Conservation (phyloP, 1,284 basidiomycete genomes). For the Gyrodon tennesseensis region DNA sequence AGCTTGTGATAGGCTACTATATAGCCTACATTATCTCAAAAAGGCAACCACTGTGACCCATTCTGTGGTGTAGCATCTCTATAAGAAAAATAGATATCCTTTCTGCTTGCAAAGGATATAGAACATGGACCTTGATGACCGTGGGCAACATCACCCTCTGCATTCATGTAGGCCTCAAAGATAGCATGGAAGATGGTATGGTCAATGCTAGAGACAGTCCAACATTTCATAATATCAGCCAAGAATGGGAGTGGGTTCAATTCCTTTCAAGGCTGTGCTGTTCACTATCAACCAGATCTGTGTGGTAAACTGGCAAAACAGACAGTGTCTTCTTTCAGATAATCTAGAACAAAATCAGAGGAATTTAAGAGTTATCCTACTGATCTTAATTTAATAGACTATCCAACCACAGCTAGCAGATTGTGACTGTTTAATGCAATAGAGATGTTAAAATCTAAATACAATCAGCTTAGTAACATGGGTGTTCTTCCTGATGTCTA, state of each 20-base stretch:
- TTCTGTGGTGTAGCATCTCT: not conserved
- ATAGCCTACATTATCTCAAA: constrained; percentile 17
- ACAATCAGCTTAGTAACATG: no score
- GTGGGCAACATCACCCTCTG: accelerated
- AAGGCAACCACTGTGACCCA: constrained; percentile 5
- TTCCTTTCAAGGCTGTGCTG: constrained; percentile 8
- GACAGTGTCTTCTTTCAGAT: no score
- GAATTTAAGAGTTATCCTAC: no score
- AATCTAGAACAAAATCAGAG: no score
- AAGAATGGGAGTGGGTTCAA: constrained; percentile 2
- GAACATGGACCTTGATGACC: constrained; percentile 5
- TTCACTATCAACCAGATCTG: constrained; percentile 26
- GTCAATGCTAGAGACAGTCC: constrained; percentile 16
- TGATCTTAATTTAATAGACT: no score
- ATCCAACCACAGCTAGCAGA: no score
- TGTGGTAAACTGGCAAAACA: constrained; percentile 19
- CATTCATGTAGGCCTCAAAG: constrained; percentile 21
- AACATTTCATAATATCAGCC: constrained; percentile 20
- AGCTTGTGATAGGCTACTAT: constrained; percentile 10
- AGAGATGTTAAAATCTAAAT: no score
- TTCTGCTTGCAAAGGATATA: not conserved
- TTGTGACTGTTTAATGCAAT: no score
- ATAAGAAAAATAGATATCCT: constrained; percentile 13
- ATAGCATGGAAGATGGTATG: not conserved
- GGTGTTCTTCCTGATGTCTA: no score